A percentile compares a stretch with the other conserved stretches of the same genome.
Conservation (phyloP, 495 filamentous ascomycete species). For the Pseudoneurospora amorphoporcata region DNA sequence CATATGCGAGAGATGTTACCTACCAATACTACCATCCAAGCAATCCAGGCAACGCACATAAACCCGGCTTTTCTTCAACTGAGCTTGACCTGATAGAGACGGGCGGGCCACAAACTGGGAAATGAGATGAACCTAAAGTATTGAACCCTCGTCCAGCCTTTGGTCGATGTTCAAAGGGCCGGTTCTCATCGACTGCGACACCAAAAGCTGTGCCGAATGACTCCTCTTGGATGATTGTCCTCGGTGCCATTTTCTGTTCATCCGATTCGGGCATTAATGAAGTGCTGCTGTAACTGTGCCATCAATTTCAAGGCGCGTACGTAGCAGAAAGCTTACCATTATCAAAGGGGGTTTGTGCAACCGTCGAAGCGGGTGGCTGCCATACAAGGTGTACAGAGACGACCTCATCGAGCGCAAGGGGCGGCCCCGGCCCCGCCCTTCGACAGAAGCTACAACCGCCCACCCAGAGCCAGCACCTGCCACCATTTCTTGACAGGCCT, state of each 20-base stretch:
- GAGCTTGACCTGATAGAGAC: background rate
- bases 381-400: background rate
- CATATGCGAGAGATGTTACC: background rate
- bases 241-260: background rate
- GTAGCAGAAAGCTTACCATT: background rate
- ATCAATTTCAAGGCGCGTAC: background rate
- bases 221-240: background rate
- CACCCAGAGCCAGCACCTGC: background rate
- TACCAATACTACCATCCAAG: background rate
- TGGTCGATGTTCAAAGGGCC: background rate
- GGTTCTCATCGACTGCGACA: background rate
- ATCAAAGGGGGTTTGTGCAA: background rate
- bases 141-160: background rate
- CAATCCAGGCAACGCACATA: background rate
- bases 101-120: background rate
- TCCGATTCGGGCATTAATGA: background rate
- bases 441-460: background rate
- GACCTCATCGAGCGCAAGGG: background rate
- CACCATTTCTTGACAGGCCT: background rate
- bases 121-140: background rate
- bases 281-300: background rate
- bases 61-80: background rate
- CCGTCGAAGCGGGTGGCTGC: background rate
- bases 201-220: background rate
- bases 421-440: background rate